Conservation (phyloP, 202 grass and related monocot species). For the Panicum virgatum region DNA sequence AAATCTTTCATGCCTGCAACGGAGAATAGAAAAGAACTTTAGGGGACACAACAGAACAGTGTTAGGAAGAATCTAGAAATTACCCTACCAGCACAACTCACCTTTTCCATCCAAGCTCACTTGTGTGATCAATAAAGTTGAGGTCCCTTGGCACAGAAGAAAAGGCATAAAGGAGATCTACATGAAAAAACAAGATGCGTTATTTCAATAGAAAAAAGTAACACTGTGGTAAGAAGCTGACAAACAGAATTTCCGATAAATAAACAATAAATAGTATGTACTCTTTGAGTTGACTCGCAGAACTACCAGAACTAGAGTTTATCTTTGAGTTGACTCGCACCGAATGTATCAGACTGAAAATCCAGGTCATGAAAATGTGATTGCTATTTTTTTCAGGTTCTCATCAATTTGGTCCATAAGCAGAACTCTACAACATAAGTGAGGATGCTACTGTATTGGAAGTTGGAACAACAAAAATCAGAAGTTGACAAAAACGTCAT, state of each 20-base stretch:
- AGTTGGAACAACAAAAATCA: background rate
- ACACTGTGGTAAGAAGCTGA: background rate
- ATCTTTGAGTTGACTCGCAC: background rate
- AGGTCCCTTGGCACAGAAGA: conserved; percentile 60
- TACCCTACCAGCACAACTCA: conserved; percentile 40
- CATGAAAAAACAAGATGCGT: background rate
- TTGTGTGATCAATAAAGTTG: conserved; percentile 89
- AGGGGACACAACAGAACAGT: background rate
- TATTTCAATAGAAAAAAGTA: background rate
- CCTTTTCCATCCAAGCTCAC: conserved; percentile 87
- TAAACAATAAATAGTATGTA: background rate
- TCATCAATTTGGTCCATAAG: background rate
- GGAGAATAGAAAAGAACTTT: background rate
- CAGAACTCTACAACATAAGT: background rate
- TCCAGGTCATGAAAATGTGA: background rate
- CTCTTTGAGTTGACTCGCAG: background rate
- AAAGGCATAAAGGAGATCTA: conserved; percentile 89
- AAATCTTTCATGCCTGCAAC: conserved; percentile 62
- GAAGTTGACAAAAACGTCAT: background rate
- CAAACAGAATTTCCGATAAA: background rate
- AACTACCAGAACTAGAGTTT: background rate
- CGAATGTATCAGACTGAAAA: conserved; percentile 1
- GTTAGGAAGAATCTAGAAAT: background rate
- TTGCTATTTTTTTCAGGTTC: background rate
- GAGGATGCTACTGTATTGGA: background rate